Evolutionary conservation across 164 flowering plant genomes (phyloP).

Genomic region (Liriodendron chinense): DNA sequence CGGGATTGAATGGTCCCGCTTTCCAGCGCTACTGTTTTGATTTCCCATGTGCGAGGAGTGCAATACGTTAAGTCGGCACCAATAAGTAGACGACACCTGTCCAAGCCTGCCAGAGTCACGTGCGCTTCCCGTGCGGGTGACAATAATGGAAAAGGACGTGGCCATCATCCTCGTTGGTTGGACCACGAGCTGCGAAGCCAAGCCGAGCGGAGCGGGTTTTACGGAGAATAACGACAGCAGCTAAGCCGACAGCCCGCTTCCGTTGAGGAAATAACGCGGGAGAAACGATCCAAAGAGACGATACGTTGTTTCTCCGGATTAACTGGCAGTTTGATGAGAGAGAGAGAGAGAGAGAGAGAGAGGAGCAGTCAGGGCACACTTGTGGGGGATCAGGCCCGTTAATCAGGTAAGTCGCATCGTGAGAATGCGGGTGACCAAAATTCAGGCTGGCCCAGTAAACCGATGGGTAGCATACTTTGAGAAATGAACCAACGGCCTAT

Average conservation of each 20-base stretch:
- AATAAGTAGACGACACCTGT: neutral
- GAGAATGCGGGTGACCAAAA: too few species aligned
- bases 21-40: constrained; percentile 1
- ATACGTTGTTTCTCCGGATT: neutral
- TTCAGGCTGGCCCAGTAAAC: too few species aligned
- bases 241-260: constrained; percentile 7
- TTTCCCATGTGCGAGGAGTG: constrained; percentile 5
- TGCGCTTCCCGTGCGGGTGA: neutral
- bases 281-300: neutral
- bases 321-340: too few species aligned
- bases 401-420: too few species aligned
- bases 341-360: too few species aligned
- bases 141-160: constrained; percentile 1
- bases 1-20: neutral
- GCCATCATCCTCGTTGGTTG: neutral
- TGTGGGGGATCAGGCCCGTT: too few species aligned
- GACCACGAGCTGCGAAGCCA: constrained; percentile 1
- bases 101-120: neutral
- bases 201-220: neutral
- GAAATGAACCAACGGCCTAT: too few species aligned
- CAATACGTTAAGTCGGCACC: neutral
- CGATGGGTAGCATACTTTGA: too few species aligned
- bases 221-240: neutral
- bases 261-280: neutral
- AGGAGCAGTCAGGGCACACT: too few species aligned